phyloP scores from a whole-genome alignment of 805 yeast genomes.

The Yueomyces sp. region DNA sequence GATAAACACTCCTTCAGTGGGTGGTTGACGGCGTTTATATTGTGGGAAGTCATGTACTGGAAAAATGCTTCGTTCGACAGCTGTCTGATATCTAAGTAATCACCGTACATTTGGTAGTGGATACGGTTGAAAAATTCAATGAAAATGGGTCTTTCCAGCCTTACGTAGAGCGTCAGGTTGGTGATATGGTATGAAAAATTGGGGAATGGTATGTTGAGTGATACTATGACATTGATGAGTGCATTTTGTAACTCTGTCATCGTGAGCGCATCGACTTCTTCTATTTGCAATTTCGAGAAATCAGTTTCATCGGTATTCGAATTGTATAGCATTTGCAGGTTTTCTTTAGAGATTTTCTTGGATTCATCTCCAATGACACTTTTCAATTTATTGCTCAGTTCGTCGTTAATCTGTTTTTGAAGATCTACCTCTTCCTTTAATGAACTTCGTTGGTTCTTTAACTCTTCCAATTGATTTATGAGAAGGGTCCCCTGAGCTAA shows the following conservation, averaged over 20 bases:
- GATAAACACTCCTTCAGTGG: slow-evolving; percentile 2
- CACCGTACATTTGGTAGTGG: slow-evolving; percentile 21
- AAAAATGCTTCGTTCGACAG: slow-evolving; percentile 12
- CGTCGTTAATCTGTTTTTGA: neutral
- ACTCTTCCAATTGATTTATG: neutral
- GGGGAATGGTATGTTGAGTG: slow-evolving; percentile 22
- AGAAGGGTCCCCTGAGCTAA: neutral
- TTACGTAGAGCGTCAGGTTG: slow-evolving; percentile 12
- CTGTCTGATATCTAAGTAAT: slow-evolving; percentile 15
- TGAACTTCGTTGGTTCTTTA: neutral
- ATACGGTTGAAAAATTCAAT: slow-evolving; percentile 22
- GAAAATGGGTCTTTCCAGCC: slow-evolving; percentile 17
- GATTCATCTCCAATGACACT: slow-evolving; percentile 2
- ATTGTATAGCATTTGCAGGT: slow-evolving; percentile 1
- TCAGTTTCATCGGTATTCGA: neutral
- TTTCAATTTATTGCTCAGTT: neutral
- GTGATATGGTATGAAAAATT: slow-evolving; percentile 18
- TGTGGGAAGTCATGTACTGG: slow-evolving; percentile 10
- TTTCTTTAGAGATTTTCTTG: slow-evolving; percentile 5
- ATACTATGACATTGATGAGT: slow-evolving; percentile 23
- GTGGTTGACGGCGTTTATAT: slow-evolving; percentile 10
- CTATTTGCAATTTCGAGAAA: slow-evolving; percentile 2
- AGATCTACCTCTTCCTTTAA: neutral
- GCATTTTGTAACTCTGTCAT: slow-evolving; percentile 22
- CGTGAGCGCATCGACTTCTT: slow-evolving; percentile 18